These are phyloP conservation scores for Penicillium canescens DNA, from an alignment of 495 filamentous ascomycete genomes.

Conservation along the genomic window DNA sequence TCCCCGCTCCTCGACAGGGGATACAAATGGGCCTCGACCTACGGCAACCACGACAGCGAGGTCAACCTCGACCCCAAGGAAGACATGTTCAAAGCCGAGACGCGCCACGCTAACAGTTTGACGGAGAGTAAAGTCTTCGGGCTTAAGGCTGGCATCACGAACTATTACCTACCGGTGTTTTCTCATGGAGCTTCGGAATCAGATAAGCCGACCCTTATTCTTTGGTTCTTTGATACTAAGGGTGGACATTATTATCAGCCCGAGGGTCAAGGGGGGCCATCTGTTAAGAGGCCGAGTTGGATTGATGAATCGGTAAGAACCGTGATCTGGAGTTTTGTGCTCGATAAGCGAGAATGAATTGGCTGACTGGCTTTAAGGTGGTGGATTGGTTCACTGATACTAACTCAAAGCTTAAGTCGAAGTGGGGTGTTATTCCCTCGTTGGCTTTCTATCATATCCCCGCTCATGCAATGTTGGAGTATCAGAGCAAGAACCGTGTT, in stretches of 20 bases:
- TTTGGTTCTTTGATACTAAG: conserved; percentile 77
- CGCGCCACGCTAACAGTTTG: conserved; percentile 49
- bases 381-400: conserved; percentile 62
- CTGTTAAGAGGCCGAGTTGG: conserved; percentile 37
- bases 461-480: conserved; percentile 51
- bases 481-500: conserved; percentile 47
- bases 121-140: conserved; percentile 50
- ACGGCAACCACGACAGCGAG: conserved; percentile 73
- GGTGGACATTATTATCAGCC: conserved; percentile 59
- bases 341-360: neutral
- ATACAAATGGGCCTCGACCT: conserved; percentile 65
- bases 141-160: conserved; percentile 58
- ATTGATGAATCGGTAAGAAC: conserved; percentile 31
- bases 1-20: conserved; percentile 51
- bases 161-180: conserved; percentile 65
- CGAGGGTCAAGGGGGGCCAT: conserved; percentile 25
- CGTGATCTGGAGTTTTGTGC: neutral
- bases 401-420: conserved; percentile 38
- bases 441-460: conserved; percentile 77
- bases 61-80: conserved; percentile 54
- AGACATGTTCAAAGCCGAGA: conserved; percentile 56
- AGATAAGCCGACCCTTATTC: conserved; percentile 47
- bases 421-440: conserved; percentile 56
- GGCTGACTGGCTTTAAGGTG: conserved; percentile 28
- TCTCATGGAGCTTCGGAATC: conserved; percentile 8